Evolutionary conservation across 352 stramenopile species (phyloP).

Genomic region (Phytophthora idaei): DNA sequence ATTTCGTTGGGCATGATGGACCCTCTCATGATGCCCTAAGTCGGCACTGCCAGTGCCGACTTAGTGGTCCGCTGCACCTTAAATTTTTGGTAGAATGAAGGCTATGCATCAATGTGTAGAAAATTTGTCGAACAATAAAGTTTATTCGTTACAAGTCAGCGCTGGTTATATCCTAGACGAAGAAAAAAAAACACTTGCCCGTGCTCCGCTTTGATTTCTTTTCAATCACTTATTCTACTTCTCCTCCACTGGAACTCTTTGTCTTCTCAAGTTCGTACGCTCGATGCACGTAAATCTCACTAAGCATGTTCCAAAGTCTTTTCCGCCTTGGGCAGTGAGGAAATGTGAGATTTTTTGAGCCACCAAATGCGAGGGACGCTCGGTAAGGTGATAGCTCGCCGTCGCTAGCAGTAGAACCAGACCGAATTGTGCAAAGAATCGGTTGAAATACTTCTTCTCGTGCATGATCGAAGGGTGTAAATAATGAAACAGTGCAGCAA

Average conservation of each 20-base stretch:
- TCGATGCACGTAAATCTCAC: conserved; percentile 23
- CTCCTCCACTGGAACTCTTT: conserved; percentile 8
- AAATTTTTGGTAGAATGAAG: too few relatives aligned
- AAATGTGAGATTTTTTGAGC: conserved; percentile 8
- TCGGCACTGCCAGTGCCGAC: too few relatives aligned
- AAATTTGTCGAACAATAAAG: too few relatives aligned
- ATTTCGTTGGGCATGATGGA: too few relatives aligned
- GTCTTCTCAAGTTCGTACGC: conserved; percentile 15
- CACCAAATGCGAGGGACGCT: conserved; percentile 4
- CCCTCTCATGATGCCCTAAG: too few relatives aligned
- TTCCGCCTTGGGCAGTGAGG: conserved; percentile 10
- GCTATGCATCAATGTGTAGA: too few relatives aligned
- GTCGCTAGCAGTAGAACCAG: conserved; percentile 34
- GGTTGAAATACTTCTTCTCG: conserved; percentile 38
- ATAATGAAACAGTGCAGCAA: conserved; percentile 36
- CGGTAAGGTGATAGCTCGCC: conserved; percentile 1
- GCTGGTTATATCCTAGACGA: too few relatives aligned
- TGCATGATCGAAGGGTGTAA: conserved; percentile 18
- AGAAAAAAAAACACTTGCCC: too few relatives aligned
- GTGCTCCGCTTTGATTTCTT: too few relatives aligned
- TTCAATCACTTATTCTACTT: not conserved
- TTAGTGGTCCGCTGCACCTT: too few relatives aligned
- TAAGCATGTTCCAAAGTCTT: conserved; percentile 2
- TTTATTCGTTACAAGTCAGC: too few relatives aligned
- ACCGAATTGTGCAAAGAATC: conserved; percentile 32